These are phyloP conservation scores for Eucalyptus brandiana DNA, from an alignment of 345 rosid genomes.

Conservation along the genomic window DNA sequence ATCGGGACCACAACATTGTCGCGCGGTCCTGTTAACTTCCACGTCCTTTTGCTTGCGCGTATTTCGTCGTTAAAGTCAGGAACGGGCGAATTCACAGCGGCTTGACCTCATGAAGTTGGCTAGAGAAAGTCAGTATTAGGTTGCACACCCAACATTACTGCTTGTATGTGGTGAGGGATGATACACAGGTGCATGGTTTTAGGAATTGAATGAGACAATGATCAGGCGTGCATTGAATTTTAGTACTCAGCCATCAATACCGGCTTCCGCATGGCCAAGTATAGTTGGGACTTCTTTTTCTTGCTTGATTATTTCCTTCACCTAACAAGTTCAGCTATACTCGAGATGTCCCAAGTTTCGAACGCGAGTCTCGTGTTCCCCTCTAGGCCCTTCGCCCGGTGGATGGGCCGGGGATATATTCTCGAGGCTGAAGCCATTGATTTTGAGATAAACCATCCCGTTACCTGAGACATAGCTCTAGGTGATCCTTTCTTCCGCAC, in stretches of 20 bases:
- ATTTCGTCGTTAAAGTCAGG: neutral
- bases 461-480: neutral
- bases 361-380: neutral
- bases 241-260: neutral
- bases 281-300: neutral
- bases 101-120: neutral
- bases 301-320: neutral
- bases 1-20: constrained; percentile 5
- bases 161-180: neutral
- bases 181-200: neutral
- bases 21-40: constrained; percentile 1
- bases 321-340: neutral
- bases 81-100: neutral
- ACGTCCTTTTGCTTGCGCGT: neutral
- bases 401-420: neutral
- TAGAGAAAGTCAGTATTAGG: neutral
- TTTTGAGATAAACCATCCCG: neutral
- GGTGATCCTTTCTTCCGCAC: neutral
- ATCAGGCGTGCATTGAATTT: neutral
- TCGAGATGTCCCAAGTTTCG: neutral
- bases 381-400: neutral
- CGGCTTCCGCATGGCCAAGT: neutral
- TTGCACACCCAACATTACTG: neutral
- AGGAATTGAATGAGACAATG: neutral
- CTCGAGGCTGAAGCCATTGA: neutral